Evolutionary conservation across 23 red algal species (phyloP), one percentile per base, ranked within the genome.

Genomic region (Cyanidium caldarium): DNA sequence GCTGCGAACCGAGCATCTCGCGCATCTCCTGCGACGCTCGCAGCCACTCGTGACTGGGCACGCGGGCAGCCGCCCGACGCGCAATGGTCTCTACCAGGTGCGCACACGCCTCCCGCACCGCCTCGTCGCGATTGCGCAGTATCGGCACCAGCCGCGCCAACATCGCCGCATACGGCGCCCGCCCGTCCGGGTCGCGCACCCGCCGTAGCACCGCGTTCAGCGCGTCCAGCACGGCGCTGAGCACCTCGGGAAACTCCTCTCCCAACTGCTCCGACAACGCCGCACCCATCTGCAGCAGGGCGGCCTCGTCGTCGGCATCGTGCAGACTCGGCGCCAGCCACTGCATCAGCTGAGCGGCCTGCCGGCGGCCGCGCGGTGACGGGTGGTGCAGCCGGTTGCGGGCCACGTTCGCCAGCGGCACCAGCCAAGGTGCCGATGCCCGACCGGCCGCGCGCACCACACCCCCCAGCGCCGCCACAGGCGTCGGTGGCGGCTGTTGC

Each of bases 161-260:
- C 34, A 98, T 79, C 35, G 88, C 92, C 43, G 72, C 80, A 35
- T 87, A 72, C 2, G 90, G 90, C 0, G 83, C 81, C 10, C 31
- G 10, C 23, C 10, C 5, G n/a, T 16, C n/a, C 74, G 69, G 66
- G 35, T 39, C 57, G 23, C 45, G 28, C 66, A 81, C 40, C 7
- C 79, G 45, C 38, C 79, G 77, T 1, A 88, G 65, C 21, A 98
- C 82, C 2, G 80, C 72, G 7, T 57, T 72, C 69, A 98, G 73
- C 2, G 81, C 92, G 38, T 84, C 73, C 1, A 98, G 73, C 67
- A 98, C 84, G 28, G 72, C 72, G 33, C 79, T 83, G 19, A 98
- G 66, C 3, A 85, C 84, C 40, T 98, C 92, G 10, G 92, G 92
- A 46, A 80, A 98, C 56, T 88, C 92, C 44, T 98, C 92, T 5